Evolutionary conservation across 2,329 filamentous ascomycete species (phyloP).

Genomic region (Talaromyces sp.): DNA sequence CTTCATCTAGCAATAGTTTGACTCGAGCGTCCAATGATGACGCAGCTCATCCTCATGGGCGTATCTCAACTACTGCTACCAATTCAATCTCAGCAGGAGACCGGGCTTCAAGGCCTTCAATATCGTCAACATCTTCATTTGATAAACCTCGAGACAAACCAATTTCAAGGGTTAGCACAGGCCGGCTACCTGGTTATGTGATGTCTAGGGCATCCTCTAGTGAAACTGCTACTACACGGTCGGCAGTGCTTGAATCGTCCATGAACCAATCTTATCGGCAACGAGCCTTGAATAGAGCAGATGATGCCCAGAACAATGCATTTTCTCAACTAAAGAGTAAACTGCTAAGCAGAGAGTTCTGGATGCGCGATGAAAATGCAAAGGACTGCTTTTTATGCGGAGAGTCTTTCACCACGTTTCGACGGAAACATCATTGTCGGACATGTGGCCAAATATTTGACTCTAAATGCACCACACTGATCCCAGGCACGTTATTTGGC

Average conservation of each 20-base stretch:
- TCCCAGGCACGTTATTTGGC: conserved; percentile 80
- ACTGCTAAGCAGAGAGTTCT: conserved; percentile 90
- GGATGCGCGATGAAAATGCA: conserved; percentile 98
- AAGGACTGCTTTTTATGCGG: conserved; percentile 95
- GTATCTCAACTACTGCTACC: conserved; percentile 21
- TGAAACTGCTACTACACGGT: conserved; percentile 42
- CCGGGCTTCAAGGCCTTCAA: conserved; percentile 21
- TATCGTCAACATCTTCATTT: conserved; percentile 21
- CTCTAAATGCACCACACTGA: conserved; percentile 88
- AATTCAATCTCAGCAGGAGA: conserved; percentile 26
- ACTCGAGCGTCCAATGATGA: conserved; percentile 24
- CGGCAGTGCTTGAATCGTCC: conserved; percentile 22
- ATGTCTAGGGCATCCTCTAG: conserved; percentile 36
- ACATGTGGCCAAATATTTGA: conserved; percentile 98
- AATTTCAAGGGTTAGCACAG: conserved; percentile 36
- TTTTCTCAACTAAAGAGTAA: conserved; percentile 70
- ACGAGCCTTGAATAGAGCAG: conserved; percentile 13
- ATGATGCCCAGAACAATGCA: conserved; percentile 26
- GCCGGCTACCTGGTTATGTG: conserved; percentile 41
- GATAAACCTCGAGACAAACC: conserved; percentile 27
- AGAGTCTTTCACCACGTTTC: conserved; percentile 84
- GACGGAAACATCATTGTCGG: conserved; percentile 93
- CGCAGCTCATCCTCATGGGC: conserved; percentile 21
- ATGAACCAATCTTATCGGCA: conserved; percentile 14
- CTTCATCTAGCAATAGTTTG: conserved; percentile 24